Evolutionary conservation across 2,329 filamentous ascomycete genomes (phyloP).

Genomic region (Paraphaeosphaeria sporulosa): DNA sequence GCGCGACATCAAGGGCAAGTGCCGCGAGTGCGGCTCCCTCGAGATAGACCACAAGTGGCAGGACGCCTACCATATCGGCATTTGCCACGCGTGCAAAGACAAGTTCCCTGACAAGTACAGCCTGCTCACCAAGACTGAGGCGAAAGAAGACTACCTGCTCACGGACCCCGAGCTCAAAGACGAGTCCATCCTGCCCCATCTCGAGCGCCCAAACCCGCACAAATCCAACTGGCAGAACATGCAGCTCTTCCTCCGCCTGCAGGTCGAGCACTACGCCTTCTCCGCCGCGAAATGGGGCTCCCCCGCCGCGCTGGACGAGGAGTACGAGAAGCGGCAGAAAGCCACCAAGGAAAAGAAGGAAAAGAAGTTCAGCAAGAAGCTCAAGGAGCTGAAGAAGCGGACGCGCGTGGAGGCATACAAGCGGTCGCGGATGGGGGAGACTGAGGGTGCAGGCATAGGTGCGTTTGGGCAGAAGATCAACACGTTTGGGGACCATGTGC

Average conservation of each 20-base stretch:
- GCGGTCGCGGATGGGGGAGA: slow-evolving; percentile 58
- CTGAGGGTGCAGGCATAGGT: slow-evolving; percentile 23
- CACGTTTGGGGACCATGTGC: slow-evolving; percentile 73
- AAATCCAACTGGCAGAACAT: slow-evolving; percentile 98
- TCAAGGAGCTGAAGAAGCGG: slow-evolving; percentile 89
- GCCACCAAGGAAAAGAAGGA: slow-evolving; percentile 89
- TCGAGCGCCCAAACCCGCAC: slow-evolving; percentile 91
- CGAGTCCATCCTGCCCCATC: slow-evolving; percentile 81
- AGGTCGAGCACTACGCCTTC: slow-evolving; percentile 94
- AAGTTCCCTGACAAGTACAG: slow-evolving; percentile 91
- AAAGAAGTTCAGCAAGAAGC: slow-evolving; percentile 87
- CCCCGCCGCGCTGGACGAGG: slow-evolving; percentile 81
- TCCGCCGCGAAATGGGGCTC: slow-evolving; percentile 86
- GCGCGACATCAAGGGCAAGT: slow-evolving; percentile 68
- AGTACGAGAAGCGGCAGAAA: slow-evolving; percentile 80
- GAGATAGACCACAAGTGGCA: slow-evolving; percentile 98
- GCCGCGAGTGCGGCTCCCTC: slow-evolving; percentile 79
- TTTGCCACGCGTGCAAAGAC: slow-evolving; percentile 89
- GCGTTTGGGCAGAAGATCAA: slow-evolving; percentile 80
- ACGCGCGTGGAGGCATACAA: slow-evolving; percentile 91
- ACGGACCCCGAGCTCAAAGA: slow-evolving; percentile 96
- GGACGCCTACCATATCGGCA: slow-evolving; percentile 76
- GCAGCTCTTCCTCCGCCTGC: slow-evolving; percentile 94
- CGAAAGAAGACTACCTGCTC: slow-evolving; percentile 90
- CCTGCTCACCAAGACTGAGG: slow-evolving; percentile 95